phyloP scores from a whole-genome alignment of 176 grass and related monocot species.

The Aegilops umbellulata region DNA sequence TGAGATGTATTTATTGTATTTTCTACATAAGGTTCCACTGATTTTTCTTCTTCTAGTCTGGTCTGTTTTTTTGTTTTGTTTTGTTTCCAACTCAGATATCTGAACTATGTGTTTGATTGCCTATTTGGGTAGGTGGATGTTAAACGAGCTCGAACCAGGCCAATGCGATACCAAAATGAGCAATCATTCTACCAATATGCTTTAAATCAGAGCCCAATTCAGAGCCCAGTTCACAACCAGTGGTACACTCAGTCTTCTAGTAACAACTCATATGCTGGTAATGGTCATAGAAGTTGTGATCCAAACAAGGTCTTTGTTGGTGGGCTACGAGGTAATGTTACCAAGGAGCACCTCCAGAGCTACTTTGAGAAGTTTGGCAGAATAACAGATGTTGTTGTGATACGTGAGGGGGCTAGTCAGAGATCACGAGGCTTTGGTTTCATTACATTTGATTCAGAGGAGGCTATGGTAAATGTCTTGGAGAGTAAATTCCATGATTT shows the following conservation, averaged over 20 bases:
- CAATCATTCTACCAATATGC: neutral
- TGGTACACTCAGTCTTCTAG: neutral
- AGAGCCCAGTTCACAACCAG: neutral
- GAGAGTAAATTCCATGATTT: constrained; percentile 47
- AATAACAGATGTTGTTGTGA: constrained; percentile 46
- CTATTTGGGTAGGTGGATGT: constrained; percentile 48
- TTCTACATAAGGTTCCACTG: neutral
- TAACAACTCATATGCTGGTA: neutral
- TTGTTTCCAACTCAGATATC: neutral
- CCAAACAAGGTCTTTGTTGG: constrained; percentile 66
- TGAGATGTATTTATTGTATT: too few species aligned
- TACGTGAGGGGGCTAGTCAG: constrained; percentile 31
- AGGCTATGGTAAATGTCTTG: constrained; percentile 39
- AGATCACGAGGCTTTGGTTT: constrained; percentile 64
- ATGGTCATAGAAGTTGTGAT: neutral
- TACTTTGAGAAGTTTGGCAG: constrained; percentile 71
- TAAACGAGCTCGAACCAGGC: constrained; percentile 33
- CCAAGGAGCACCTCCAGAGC: constrained; percentile 21
- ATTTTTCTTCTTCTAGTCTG: neutral
- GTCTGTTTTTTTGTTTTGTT: neutral
- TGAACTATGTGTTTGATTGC: neutral
- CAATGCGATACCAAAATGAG: neutral
- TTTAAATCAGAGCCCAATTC: neutral
- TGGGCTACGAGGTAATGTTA: constrained; percentile 46
- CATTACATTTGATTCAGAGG: constrained; percentile 49